Evolutionary conservation across 2,329 filamentous ascomycete genomes (phyloP), one percentile per base, ranked within the genome.

Genomic region (Diaporthe capsici): DNA sequence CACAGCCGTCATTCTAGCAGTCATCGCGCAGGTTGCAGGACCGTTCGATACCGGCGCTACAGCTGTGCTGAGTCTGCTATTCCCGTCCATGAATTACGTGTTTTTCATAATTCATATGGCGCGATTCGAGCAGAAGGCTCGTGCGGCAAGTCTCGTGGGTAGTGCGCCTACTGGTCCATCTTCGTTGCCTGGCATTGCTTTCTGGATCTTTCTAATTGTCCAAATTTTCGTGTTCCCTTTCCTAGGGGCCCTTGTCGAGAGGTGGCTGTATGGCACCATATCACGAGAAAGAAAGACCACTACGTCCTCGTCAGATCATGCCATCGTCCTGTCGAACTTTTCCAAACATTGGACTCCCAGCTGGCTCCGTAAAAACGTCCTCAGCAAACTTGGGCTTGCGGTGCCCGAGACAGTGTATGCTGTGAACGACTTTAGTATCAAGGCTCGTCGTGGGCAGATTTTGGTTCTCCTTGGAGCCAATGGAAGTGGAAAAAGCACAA

Each of bases 401-500:
- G 47, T 55, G 12, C 74, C 74, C 2, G 89, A 92, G 51, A 91
- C 91, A 0, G 95, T 98, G 0, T 84, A 93, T n/a, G 96, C 96
- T 4, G 95, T 98, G 55, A 89, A 95, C 76, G 87, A 92, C 55
- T 86, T 98, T 51, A 93, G 89, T 71, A 87, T 98, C 65, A 89
- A 90, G 25, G 94, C 94, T 4, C 88, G 90, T 4, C 91, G 92
- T 77, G 96, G 96, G 1, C 93, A 98, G 79, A 98, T 98, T 71
- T 90, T 97, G 81, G 94, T 96, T 1, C 87, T 98, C 0, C 89
- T 98, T 0, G 96, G 96, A 51, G 95, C 95, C 8, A 98, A 98
- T 81, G 96, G 96, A 25, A 95, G 92, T 79, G 96, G 96, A 49
- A 98, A 98, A 83, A 95, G 93, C 72, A 98, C 96, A 0, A 98